These are phyloP conservation scores for Fusarium compactum DNA, from an alignment of 2,329 filamentous ascomycete species.

Conservation along the genomic window DNA sequence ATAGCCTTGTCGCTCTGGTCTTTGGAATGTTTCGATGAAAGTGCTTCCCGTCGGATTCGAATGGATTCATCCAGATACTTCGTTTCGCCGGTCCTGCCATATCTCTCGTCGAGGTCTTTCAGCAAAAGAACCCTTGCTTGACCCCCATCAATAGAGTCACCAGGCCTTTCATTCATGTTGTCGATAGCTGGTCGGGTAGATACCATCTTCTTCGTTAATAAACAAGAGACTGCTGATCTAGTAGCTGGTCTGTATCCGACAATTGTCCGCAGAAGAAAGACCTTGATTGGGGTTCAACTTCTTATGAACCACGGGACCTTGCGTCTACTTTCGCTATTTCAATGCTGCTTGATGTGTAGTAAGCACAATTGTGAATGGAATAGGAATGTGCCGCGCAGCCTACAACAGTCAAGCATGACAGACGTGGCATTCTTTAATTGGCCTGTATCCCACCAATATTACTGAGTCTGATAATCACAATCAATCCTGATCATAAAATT, in stretches of 20 bases:
- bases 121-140: not conserved
- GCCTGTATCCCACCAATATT: not conserved
- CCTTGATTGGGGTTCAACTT: not conserved
- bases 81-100: not conserved
- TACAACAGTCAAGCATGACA: not conserved
- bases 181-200: not conserved
- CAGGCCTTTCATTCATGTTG: not conserved
- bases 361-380: not conserved
- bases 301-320: not conserved
- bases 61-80: not conserved
- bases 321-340: not conserved
- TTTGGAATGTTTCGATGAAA: accelerated
- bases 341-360: not conserved
- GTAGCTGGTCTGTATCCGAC: not conserved
- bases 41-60: not conserved
- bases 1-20: not conserved
- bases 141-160: too few species aligned
- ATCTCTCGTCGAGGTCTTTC: not conserved
- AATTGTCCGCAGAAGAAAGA: not conserved
- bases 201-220: not conserved
- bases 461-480: not conserved
- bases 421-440: not conserved
- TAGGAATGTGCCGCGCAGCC: not conserved
- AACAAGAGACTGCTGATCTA: not conserved
- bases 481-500: not conserved